Conservation (phyloP, 805 yeast species). For the Priceomyces haplophilus region DNA sequence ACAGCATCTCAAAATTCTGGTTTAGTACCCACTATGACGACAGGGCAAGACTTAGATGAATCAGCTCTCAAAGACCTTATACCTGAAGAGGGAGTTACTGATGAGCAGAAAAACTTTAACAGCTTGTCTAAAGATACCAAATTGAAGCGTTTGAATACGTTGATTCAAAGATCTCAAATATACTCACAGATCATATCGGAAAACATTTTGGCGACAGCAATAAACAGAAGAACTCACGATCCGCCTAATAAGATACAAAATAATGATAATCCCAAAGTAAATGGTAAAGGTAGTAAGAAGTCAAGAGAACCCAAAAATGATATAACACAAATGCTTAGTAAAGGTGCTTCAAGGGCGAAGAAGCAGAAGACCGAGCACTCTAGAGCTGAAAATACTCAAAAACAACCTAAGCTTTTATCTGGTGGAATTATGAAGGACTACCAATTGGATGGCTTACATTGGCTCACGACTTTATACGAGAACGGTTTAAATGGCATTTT, state of each 20-base stretch:
- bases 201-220: constrained; percentile 56
- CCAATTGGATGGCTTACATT: constrained; percentile 85
- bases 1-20: background rate
- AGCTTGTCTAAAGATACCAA: constrained; percentile 52
- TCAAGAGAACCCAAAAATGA: constrained; percentile 10
- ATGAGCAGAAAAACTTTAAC: constrained; percentile 42
- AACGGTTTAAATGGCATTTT: constrained; percentile 93
- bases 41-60: constrained; percentile 8
- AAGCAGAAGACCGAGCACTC: constrained; percentile 25
- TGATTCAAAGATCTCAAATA: constrained; percentile 84
- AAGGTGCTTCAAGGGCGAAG: constrained; percentile 16
- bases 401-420: constrained; percentile 32
- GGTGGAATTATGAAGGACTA: constrained; percentile 71
- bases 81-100: constrained; percentile 8
- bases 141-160: constrained; percentile 60
- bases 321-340: constrained; percentile 17
- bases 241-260: constrained; percentile 17
- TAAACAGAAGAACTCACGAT: constrained; percentile 20
- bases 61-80: constrained; percentile 3
- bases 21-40: constrained; percentile 6
- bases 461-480: constrained; percentile 85
- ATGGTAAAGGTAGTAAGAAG: constrained; percentile 12
- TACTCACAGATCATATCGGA: constrained; percentile 86
- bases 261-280: constrained; percentile 9
- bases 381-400: constrained; percentile 20